Percentiles rank a stretch among this genome's conserved stretches.
Conservation (phyloP, 805 yeast genomes). For the Ogataea parapolymorpha region DNA sequence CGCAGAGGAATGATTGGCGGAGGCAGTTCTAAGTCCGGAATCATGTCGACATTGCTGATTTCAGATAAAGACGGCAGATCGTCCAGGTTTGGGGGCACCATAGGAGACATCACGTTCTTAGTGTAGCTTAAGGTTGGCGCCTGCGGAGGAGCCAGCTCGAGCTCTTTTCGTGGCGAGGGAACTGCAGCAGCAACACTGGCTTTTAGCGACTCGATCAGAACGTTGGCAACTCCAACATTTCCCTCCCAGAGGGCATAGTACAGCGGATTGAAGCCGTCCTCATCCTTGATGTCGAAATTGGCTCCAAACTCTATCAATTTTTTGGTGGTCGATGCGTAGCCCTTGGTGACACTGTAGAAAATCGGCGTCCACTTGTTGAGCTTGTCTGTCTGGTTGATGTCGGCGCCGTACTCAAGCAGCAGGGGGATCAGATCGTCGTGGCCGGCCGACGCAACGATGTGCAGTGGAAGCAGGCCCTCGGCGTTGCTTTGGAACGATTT, state of each 20-base stretch:
- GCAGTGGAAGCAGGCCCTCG: conserved; percentile 85
- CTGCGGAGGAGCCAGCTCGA: conserved; percentile 11
- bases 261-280: conserved; percentile 73
- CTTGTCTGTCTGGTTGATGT: conserved; percentile 76
- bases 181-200: not conserved
- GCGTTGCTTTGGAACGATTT: conserved; percentile 63
- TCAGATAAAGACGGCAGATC: conserved; percentile 15
- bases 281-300: conserved; percentile 63
- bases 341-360: conserved; percentile 85
- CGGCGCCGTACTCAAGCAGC: conserved; percentile 67
- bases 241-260: conserved; percentile 96
- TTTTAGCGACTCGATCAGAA: conserved; percentile 42
- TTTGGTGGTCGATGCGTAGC: conserved; percentile 66
- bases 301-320: conserved; percentile 76
- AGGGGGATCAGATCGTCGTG: conserved; percentile 65
- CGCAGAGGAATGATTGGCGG: conserved; percentile 95
- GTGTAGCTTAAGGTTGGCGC: conserved; percentile 17
- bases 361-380: conserved; percentile 93
- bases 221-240: conserved; percentile 74
- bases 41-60: conserved; percentile 55
- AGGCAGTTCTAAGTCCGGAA: conserved; percentile 88
- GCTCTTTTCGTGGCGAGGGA: not conserved
- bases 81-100: conserved; percentile 4
- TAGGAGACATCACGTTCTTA: conserved; percentile 12
- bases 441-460: conserved; percentile 84